Evolutionary conservation across 139 green algal genomes (phyloP).

Genomic region (Diplosphaera chodatii): DNA sequence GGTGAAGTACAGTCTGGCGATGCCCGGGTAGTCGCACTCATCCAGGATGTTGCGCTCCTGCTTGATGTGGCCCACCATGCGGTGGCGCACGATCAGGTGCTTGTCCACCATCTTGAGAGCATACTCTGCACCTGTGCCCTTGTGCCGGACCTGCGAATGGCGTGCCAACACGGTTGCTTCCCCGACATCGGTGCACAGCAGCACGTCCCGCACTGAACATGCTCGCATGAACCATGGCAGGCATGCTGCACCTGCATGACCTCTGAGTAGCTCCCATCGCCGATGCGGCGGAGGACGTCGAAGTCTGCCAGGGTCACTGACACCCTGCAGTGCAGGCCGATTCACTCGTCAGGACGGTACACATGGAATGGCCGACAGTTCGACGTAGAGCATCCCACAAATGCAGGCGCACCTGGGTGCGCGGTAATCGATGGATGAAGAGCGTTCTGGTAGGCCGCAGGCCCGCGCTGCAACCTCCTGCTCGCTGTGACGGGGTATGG

Average conservation of each 20-base stretch:
- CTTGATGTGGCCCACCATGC: slow-evolving; percentile 42
- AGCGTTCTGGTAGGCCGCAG: no score
- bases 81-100: slow-evolving; percentile 56
- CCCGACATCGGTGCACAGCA: no score
- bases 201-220: no score
- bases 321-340: slow-evolving; percentile 23
- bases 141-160: background rate
- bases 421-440: no score
- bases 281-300: slow-evolving; percentile 47
- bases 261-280: slow-evolving; percentile 65
- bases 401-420: no score
- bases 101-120: slow-evolving; percentile 72
- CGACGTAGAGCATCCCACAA: no score
- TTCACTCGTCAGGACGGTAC: no score
- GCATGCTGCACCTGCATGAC: slow-evolving; percentile 53
- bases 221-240: no score
- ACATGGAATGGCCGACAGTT: no score
- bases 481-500: no score
- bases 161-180: no score
- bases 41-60: slow-evolving; percentile 56
- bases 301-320: slow-evolving; percentile 43
- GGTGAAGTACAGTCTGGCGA: slow-evolving; percentile 62
- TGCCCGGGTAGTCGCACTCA: slow-evolving; percentile 39
- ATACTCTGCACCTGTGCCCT: slow-evolving; percentile 24
- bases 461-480: no score